Evolutionary conservation across 192 early-diverging fungal species (phyloP).

Genomic region (Coemansia sp.): DNA sequence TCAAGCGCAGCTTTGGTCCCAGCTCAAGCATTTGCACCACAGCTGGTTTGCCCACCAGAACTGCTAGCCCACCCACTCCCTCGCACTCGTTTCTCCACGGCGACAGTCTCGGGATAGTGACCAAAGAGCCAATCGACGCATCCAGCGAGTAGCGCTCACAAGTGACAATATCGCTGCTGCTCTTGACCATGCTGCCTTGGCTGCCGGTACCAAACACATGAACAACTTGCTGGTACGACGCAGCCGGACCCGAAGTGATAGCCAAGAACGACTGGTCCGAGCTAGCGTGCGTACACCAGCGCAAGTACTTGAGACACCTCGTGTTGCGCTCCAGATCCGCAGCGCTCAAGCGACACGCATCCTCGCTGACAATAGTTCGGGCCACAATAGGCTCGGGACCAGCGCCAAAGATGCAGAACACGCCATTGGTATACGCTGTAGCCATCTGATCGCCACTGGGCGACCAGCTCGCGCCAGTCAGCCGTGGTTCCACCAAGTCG

Average conservation of each 20-base stretch:
- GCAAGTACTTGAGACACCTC: constrained; percentile 15
- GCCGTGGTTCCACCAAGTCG: background rate
- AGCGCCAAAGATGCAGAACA: constrained; percentile 36
- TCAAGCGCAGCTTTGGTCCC: constrained; percentile 15
- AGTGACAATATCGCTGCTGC: constrained; percentile 14
- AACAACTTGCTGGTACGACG: constrained; percentile 19
- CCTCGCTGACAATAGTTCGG: constrained; percentile 18
- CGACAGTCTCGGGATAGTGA: constrained; percentile 19
- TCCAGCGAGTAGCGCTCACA: constrained; percentile 12
- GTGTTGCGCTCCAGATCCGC: constrained; percentile 21
- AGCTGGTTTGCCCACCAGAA: constrained; percentile 13
- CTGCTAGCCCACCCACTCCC: constrained; percentile 15
- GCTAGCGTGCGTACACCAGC: constrained; percentile 40
- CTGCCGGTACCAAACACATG: constrained; percentile 20
- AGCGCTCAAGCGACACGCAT: background rate
- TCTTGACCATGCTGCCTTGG: constrained; percentile 9
- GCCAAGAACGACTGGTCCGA: constrained; percentile 35
- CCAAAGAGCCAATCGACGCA: constrained; percentile 13
- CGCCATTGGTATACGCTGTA: constrained; percentile 34
- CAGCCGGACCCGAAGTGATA: constrained; percentile 27
- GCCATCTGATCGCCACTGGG: constrained; percentile 31
- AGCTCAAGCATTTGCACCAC: constrained; percentile 19
- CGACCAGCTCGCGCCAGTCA: constrained; percentile 45
- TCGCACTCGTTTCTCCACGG: constrained; percentile 41
- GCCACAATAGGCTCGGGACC: constrained; percentile 16